Base-by-base conservation (phyloP, 352 stramenopile species). In the Phytophthora litchii region DNA sequence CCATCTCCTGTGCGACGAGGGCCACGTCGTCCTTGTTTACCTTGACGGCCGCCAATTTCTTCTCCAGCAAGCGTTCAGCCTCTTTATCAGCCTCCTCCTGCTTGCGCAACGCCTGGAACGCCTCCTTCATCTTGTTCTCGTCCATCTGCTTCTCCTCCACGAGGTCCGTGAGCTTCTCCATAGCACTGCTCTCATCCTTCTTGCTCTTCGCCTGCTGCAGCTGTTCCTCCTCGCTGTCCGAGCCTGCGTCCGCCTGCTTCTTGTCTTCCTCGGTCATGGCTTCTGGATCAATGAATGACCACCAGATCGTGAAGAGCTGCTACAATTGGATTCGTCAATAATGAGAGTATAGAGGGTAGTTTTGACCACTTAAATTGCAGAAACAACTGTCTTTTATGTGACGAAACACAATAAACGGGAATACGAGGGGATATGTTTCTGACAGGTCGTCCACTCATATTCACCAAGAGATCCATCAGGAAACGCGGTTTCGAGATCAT, bases 71-170 rank as follows among this genome's bases (percentile, higher is more conserved):
- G 38, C 78, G 76, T 47, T 90, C 80, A 5, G 83, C 81, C 44
- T 93, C 82, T 59, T 92, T 93, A 56, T 95, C 82, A 6, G 84
- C 83, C 56, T 93, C 86, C 53, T 92, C 86, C 54, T 92, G 78
- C 58, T 92, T 90, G 35, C 66, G 77, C 58, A 95, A 62, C 44
- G 78, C 72, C 57, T 81, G 64, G 56, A 95, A 92, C 23, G 86
- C 83, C 52, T 86, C 51, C 63, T 91, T 92, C 83, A 94, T 92
- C 73, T 91, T 92, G 78, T 93, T 88, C 43, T 88, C 83, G 76
- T 95, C 86, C 79, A 95, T 89, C 48, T 91, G 76, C 63, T 91
- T 93, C 68, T 95, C 86, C 69, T 92, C 84, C 36, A 92, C 84
- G 25, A 86, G 71, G 59, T 95, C 86, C 37, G 82, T 92, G 54